phyloP scores from a whole-genome alignment of 768 basidiomycete species.

The Phanerodontia chrysosporium region DNA sequence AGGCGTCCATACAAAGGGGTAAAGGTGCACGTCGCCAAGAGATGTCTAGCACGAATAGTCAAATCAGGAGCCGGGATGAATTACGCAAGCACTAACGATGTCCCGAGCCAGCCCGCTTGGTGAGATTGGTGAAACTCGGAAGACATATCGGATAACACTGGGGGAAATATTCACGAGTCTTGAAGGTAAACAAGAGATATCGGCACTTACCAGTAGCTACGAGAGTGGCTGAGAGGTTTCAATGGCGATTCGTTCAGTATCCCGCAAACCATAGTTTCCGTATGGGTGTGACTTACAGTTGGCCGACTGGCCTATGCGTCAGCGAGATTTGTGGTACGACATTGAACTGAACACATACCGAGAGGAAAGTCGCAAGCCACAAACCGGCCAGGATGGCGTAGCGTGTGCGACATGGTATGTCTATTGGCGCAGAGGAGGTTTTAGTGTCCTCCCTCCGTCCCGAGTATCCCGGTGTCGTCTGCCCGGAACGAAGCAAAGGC shows the following conservation, averaged over 20 bases:
- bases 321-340: background rate
- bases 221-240: slow-evolving; percentile 48
- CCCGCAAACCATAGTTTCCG: too few relatives aligned
- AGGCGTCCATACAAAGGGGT: slow-evolving; percentile 79
- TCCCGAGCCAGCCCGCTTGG: slow-evolving; percentile 81
- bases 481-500: too few relatives aligned
- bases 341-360: slow-evolving; percentile 39
- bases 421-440: slow-evolving; percentile 46
- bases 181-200: background rate
- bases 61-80: background rate
- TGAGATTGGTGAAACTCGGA: slow-evolving; percentile 75
- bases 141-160: slow-evolving; percentile 75
- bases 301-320: too few relatives aligned
- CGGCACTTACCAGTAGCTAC: slow-evolving; percentile 70
- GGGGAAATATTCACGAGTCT: background rate
- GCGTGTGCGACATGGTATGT: slow-evolving; percentile 54
- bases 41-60: slow-evolving; percentile 41
- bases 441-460: too few relatives aligned
- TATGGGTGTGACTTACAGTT: too few relatives aligned
- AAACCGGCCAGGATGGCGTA: slow-evolving; percentile 67
- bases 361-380: slow-evolving; percentile 70
- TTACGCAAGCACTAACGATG: slow-evolving; percentile 43
- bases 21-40: slow-evolving; percentile 77
- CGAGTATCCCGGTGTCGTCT: too few relatives aligned
- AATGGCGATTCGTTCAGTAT: too few relatives aligned